phyloP scores from a whole-genome alignment of 768 basidiomycete genomes.

The Boletus rufocinnamomeus region DNA sequence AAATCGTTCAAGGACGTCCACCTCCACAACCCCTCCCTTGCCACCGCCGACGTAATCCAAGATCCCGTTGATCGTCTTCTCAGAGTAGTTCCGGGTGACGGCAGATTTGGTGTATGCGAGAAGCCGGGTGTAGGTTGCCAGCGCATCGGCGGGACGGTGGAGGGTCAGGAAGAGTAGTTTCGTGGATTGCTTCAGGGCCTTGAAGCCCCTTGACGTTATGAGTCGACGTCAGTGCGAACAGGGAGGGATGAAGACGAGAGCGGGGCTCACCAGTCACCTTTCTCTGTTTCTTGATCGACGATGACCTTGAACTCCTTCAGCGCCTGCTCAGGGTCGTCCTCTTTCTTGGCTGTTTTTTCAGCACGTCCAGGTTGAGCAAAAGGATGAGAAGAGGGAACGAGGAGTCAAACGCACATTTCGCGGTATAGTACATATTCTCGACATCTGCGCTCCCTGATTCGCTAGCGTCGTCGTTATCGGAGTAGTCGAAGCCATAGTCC shows the following conservation, averaged over 20 bases:
- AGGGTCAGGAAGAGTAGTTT: constrained; percentile 86
- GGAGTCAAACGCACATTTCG: constrained; percentile 70
- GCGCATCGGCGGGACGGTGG: constrained; percentile 78
- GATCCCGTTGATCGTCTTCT: constrained; percentile 98
- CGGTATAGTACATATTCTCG: constrained; percentile 98
- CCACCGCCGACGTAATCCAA: constrained; percentile 96
- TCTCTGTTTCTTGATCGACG: constrained; percentile 88
- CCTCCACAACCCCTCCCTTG: constrained; percentile 74
- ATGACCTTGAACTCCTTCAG: constrained; percentile 87
- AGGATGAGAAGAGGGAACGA: not conserved
- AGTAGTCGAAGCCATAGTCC: constrained; percentile 98
- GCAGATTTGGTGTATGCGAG: constrained; percentile 94
- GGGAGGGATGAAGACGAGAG: not conserved
- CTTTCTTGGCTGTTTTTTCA: constrained; percentile 72
- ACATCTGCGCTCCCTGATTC: constrained; percentile 83
- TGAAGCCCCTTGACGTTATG: constrained; percentile 83
- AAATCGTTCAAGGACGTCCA: constrained; percentile 90
- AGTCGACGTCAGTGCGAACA: not conserved
- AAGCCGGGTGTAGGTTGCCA: constrained; percentile 82
- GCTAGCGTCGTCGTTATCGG: constrained; percentile 83
- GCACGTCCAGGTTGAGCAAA: not conserved
- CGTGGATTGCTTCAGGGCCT: constrained; percentile 95
- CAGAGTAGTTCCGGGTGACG: constrained; percentile 93
- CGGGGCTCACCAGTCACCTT: constrained; percentile 81
- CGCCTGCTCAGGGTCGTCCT: constrained; percentile 91